A percentile compares a stretch with the other conserved stretches of the same genome.
phyloP scores from a whole-genome alignment of 305 asterid genomes.

The Fraxinus albicans region DNA sequence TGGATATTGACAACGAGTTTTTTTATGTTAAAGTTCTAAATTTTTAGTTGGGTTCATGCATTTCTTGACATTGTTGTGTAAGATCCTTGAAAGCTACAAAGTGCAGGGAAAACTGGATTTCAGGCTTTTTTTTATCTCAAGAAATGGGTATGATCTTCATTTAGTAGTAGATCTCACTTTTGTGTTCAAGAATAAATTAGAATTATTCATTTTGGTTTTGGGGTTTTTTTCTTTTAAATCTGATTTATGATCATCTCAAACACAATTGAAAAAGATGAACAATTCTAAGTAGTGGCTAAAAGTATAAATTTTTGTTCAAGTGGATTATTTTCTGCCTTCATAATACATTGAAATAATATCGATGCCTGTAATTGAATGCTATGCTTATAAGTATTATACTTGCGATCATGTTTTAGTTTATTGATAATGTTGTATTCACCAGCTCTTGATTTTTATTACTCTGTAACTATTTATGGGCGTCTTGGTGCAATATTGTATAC shows the following conservation, averaged over 20 bases:
- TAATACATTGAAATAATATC: not conserved
- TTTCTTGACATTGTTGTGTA: constrained; percentile 31
- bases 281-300: not conserved
- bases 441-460: not conserved
- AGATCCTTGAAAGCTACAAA: constrained; percentile 31
- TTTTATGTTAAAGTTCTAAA: constrained; percentile 12
- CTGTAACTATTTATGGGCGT: not conserved
- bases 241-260: constrained; percentile 20
- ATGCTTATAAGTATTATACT: constrained; percentile 12
- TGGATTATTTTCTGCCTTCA: not conserved
- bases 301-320: not conserved
- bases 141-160: constrained; percentile 42
- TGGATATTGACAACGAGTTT: constrained; percentile 26
- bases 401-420: not conserved
- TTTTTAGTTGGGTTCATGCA: constrained; percentile 30
- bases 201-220: constrained; percentile 4
- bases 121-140: constrained; percentile 31
- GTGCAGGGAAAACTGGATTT: constrained; percentile 27
- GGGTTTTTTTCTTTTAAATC: constrained; percentile 34
- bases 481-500: not conserved
- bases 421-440: constrained; percentile 6
- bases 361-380: not conserved
- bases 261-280: not conserved
- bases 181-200: not conserved
- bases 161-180: constrained; percentile 12